Base-by-base conservation (phyloP, 306 rosid genomes). In the Carpinus viminea region DNA sequence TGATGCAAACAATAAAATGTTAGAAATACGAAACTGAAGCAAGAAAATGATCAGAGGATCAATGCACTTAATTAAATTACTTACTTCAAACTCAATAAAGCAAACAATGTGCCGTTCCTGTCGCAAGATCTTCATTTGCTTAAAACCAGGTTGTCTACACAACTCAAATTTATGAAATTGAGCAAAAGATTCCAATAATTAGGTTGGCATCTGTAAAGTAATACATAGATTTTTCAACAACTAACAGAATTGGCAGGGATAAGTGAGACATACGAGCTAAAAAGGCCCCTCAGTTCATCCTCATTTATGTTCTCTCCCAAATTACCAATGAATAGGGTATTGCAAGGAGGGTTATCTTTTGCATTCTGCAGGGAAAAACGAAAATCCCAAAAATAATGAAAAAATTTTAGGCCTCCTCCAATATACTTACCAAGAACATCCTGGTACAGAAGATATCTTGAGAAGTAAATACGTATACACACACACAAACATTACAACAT, bases 21-120 rank as follows among this genome's bases (percentile, higher is more conserved):
- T 31, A 82, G 74, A 74, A 54, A 24, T 16, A 71, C 24, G 16
- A 7, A 41, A 48, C 46, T 34, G 59, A 77, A 8, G 8, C 50
- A 12, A 13, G 45, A 77, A 76, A 72, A 76, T 75, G 5, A 81
- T 9, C 64, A 70, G 50, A 20, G 47, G 72, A 34, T 36, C n/a
- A 31, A 48, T 18, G 74, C 46, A 65, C n/a, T 31, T 15, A 43
- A 76, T 62, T 41, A 31, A 70, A 82, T 79, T 72, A 91, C 91
- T 86, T 76, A 96, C 99, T 89, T 96, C 98, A 83, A 96, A 96
- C 85, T 96, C 99, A 78, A 96, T 96, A 90, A 96, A 96, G 86
- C 99, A 96, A 74, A 96, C 99, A 54, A 96, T 96, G 82, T 96
- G 99, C 86, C 99, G 90, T 88, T 96, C 99, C 92, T 96, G 99